Conservation (phyloP, 441 rosid genomes). For the Gossypium lobatum region DNA sequence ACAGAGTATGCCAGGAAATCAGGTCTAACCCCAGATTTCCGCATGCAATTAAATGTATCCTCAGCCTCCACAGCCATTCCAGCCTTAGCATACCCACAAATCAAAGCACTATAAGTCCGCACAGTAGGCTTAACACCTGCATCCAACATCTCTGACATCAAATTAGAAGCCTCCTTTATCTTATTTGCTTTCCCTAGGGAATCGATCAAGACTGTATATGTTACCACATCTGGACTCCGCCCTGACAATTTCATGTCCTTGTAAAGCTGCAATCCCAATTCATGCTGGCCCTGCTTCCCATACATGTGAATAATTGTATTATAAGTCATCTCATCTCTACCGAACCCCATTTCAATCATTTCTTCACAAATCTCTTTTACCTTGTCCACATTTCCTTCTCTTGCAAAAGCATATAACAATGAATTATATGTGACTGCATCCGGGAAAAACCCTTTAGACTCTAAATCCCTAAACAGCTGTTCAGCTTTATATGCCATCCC, state of each 20-base stretch:
- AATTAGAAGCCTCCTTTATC: constrained; percentile 59
- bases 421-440: constrained; percentile 90
- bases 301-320: constrained; percentile 94
- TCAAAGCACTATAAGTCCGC: constrained; percentile 85
- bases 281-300: constrained; percentile 81
- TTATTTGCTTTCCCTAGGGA: constrained; percentile 82
- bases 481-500: constrained; percentile 67
- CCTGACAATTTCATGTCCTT: constrained; percentile 74
- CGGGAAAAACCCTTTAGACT: constrained; percentile 66
- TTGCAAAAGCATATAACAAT: constrained; percentile 92
- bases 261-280: constrained; percentile 64
- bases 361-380: constrained; percentile 63
- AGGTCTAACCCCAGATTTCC: constrained; percentile 70
- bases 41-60: constrained; percentile 69
- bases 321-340: constrained; percentile 82
- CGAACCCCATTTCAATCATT: constrained; percentile 75
- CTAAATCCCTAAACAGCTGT: constrained; percentile 65
- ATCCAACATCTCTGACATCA: constrained; percentile 95
- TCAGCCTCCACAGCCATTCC: constrained; percentile 81
- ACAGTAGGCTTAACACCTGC: constrained; percentile 74
- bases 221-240: constrained; percentile 75
- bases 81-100: constrained; percentile 94
- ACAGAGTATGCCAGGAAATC: constrained; percentile 82
- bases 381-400: constrained; percentile 70
- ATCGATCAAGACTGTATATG: constrained; percentile 86